These are phyloP conservation scores for Panicum hallii DNA, from an alignment of 202 grass and related monocot species.

Conservation along the genomic window DNA sequence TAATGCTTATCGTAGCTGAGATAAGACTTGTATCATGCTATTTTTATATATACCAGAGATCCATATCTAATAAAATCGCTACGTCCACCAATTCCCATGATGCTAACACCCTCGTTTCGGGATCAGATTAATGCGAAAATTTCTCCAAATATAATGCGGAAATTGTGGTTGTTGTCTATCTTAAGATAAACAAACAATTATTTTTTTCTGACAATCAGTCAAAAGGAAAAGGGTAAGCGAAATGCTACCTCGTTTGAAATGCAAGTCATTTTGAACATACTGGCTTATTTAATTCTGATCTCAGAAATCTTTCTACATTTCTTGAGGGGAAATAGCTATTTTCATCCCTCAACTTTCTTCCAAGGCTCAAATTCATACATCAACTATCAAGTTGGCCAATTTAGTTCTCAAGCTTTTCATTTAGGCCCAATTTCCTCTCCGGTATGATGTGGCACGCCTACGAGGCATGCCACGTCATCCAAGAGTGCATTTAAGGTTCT, in stretches of 20 bases:
- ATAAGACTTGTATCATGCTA: background rate
- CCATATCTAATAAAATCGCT: slow-evolving; percentile 19
- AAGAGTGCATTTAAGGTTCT: too few species aligned
- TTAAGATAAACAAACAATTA: background rate
- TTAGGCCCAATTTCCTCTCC: too few species aligned
- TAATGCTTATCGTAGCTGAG: slow-evolving; percentile 13
- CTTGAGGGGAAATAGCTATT: too few species aligned
- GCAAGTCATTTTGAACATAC: background rate
- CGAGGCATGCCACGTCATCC: too few species aligned
- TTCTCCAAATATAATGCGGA: background rate
- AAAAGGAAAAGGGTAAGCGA: slow-evolving; percentile 11
- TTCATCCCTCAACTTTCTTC: too few species aligned
- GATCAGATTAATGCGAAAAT: background rate
- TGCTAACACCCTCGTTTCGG: background rate
- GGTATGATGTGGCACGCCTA: too few species aligned
- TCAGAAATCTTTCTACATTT: too few species aligned
- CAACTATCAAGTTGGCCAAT: too few species aligned
- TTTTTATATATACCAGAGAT: background rate
- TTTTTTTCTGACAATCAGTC: background rate
- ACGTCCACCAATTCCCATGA: background rate
- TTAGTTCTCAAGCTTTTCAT: too few species aligned
- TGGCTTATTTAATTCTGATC: too few species aligned
- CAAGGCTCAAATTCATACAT: too few species aligned
- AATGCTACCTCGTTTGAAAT: background rate
- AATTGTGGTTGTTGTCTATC: too few species aligned